These are phyloP conservation scores for Chaetomium sp. DNA, from an alignment of 2,329 filamentous ascomycete species.

Conservation along the genomic window DNA sequence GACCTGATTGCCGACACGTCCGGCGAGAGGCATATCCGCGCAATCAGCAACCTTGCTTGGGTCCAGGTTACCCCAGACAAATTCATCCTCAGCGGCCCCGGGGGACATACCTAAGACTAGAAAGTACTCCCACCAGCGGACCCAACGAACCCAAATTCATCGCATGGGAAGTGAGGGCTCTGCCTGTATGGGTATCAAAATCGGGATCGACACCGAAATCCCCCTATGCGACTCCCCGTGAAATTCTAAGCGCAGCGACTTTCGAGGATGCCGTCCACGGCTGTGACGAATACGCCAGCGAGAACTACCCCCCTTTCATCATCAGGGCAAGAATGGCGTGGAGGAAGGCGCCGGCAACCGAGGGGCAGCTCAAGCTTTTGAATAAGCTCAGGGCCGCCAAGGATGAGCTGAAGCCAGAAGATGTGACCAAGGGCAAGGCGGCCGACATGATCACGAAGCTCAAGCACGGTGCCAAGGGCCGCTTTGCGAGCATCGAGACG, in stretches of 20 bases:
- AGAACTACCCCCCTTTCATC: conserved; percentile 66
- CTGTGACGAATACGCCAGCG: conserved; percentile 76
- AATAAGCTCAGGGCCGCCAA: conserved; percentile 63
- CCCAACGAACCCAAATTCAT: conserved; percentile 41
- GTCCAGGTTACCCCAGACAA: conserved; percentile 71
- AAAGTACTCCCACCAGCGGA: conserved; percentile 43
- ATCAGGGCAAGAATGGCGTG: conserved; percentile 69
- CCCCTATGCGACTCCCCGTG: conserved; percentile 69
- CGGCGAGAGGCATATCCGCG: conserved; percentile 75
- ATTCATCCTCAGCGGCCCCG: conserved; percentile 68
- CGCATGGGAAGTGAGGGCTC: conserved; percentile 52
- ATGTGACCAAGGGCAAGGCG: conserved; percentile 77
- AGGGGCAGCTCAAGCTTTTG: conserved; percentile 67
- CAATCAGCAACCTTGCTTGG: conserved; percentile 77
- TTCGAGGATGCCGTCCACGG: conserved; percentile 79
- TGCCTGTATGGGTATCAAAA: conserved; percentile 49
- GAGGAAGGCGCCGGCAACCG: conserved; percentile 67
- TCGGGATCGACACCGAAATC: no score
- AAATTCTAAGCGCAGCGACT: conserved; percentile 65
- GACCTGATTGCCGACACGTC: conserved; percentile 84
- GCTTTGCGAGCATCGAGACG: conserved; percentile 56
- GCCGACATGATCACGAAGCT: conserved; percentile 91
- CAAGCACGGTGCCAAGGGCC: conserved; percentile 75
- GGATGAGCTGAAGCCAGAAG: conserved; percentile 55
- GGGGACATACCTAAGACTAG: conserved; percentile 64